Evolutionary conservation across 2,329 filamentous ascomycete genomes (phyloP), one percentile per base, ranked within the genome.

Genomic region (Botrytis squamosa): DNA sequence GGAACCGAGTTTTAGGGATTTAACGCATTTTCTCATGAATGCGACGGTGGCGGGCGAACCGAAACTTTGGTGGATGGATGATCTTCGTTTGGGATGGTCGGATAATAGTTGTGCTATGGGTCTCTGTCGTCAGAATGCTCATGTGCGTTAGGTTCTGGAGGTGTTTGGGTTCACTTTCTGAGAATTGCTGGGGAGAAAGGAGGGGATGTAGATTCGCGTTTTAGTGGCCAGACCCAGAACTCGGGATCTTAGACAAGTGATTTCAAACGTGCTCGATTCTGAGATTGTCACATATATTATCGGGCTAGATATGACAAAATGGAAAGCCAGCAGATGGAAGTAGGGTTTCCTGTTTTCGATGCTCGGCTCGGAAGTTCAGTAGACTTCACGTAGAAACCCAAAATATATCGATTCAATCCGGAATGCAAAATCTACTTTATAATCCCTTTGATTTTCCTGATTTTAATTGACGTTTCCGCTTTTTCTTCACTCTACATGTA

Each of bases 41-140:
- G 78, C 83, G 20, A 82, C 81, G n/a, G 81, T 81, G n/a, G 78
- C 79, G n/a, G 79, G 78, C 5, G 73, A 82, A 49, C 78, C 81
- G n/a, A 81, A 79, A 73, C 80, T 79, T 16, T 86, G 85, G 84
- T 87, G 84, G 84, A 83, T 83, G 68, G 85, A 86, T 76, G 83
- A 86, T 76, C 72, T 86, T 40, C 74, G 80, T 8, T 77, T 86
- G 74, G 81, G 82, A 10, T 86, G 85, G 85, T 82, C 79, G 49
- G 80, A 86, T 77, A 82, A 83, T 72, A 80, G 77, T 63, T 86
- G 84, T 75, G 75, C 79, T 14, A 78, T 80, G 18, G 82, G 83
- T 12, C 59, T 79, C 16, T 85, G 84, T 74, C 84, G 84, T 49
- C 57, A 72, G 18, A 76, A 69, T 29, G 59, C 77, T 46, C 78